These are phyloP conservation scores for Papiliotrema flavescens DNA, from an alignment of 1,284 basidiomycete genomes.

Conservation along the genomic window DNA sequence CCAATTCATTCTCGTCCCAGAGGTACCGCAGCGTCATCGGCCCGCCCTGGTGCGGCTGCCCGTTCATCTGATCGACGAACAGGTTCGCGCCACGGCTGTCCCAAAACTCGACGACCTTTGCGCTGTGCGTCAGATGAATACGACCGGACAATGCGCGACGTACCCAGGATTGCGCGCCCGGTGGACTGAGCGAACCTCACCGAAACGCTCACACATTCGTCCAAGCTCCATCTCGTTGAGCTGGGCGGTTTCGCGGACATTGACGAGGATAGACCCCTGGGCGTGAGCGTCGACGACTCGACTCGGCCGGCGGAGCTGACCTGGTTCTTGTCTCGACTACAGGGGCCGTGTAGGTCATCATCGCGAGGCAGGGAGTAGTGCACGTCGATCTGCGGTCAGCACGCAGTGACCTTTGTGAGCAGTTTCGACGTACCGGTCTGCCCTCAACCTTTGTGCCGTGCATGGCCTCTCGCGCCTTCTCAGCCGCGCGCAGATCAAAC, in stretches of 20 bases:
- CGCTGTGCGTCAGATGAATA: slow-evolving; percentile 51
- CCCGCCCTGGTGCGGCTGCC: slow-evolving; percentile 75
- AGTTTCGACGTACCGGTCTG: slow-evolving; percentile 62
- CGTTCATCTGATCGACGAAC: slow-evolving; percentile 74
- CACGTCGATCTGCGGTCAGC: slow-evolving; percentile 77
- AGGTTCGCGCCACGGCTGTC: slow-evolving; percentile 77
- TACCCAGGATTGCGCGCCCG: slow-evolving; percentile 67
- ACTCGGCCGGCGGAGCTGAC: slow-evolving; percentile 50
- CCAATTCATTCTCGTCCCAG: slow-evolving; percentile 65
- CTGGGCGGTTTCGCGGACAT: slow-evolving; percentile 60
- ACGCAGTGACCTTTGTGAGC: background rate
- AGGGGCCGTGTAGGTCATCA: slow-evolving; percentile 65
- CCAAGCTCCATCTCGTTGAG: slow-evolving; percentile 81
- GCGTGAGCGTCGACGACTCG: background rate
- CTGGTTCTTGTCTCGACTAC: slow-evolving; percentile 83
- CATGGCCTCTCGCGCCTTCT: slow-evolving; percentile 78
- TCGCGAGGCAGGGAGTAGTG: slow-evolving; percentile 93
- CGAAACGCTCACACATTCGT: slow-evolving; percentile 77
- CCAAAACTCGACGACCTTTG: slow-evolving; percentile 78
- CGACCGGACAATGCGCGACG: slow-evolving; percentile 27
- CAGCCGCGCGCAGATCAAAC: slow-evolving; percentile 88
- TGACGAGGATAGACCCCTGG: slow-evolving; percentile 45
- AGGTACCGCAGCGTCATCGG: slow-evolving; percentile 80
- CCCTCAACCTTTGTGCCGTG: slow-evolving; percentile 81
- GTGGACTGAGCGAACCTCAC: slow-evolving; percentile 79